These are phyloP conservation scores for Geotrichum klebahnii DNA, from an alignment of 1,139 yeast genomes.

Conservation along the genomic window DNA sequence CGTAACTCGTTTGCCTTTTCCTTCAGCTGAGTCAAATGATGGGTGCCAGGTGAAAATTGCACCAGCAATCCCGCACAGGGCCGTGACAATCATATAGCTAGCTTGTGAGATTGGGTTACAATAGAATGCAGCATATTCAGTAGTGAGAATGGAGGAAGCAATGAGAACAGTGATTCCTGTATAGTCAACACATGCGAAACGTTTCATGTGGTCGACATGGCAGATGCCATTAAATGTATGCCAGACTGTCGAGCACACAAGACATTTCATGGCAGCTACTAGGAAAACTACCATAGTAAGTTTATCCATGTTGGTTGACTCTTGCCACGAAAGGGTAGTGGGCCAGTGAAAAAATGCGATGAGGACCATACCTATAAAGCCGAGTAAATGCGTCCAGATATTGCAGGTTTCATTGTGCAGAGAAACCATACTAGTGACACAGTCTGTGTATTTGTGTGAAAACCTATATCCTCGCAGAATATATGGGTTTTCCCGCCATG, in stretches of 20 bases:
- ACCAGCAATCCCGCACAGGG: constrained; percentile 66
- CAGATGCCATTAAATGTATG: constrained; percentile 87
- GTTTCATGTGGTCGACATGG: constrained; percentile 55
- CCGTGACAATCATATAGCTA: constrained; percentile 57
- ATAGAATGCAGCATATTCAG: constrained; percentile 76
- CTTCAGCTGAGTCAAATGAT: constrained; percentile 79
- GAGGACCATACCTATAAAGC: constrained; percentile 56
- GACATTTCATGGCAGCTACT: constrained; percentile 69
- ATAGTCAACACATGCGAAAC: constrained; percentile 90
- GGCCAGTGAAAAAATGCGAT: constrained; percentile 64
- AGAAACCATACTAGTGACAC: constrained; percentile 54
- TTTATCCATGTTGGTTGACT: constrained; percentile 48
- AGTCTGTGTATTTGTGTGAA: constrained; percentile 58
- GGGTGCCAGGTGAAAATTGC: constrained; percentile 86
- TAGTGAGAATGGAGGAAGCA: constrained; percentile 82
- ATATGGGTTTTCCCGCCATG: constrained; percentile 90
- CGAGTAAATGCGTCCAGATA: constrained; percentile 87
- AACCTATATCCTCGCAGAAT: constrained; percentile 83
- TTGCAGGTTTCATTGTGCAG: constrained; percentile 88
- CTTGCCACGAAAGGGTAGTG: constrained; percentile 39
- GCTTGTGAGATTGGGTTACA: constrained; percentile 51
- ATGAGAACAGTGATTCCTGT: constrained; percentile 89
- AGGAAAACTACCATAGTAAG: constrained; percentile 60
- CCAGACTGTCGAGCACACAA: constrained; percentile 78
- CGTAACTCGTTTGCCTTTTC: constrained; percentile 72